Evolutionary conservation across 1,284 basidiomycete species (phyloP).

Genomic region (Dichomitus squalens): DNA sequence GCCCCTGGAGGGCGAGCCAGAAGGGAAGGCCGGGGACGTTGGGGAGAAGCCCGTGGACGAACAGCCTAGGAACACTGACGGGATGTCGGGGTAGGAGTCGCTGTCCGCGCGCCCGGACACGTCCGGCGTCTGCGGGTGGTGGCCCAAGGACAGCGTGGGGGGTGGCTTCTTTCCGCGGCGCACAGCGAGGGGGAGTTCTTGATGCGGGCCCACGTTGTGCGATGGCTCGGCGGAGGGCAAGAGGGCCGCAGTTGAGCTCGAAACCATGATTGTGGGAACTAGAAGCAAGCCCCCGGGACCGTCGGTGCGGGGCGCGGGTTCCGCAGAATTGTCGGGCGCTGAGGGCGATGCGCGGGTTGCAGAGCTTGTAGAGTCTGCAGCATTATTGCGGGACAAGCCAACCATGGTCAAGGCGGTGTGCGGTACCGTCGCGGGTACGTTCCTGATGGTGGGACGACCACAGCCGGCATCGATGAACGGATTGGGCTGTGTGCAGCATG

Average conservation of each 20-base stretch:
- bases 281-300: constrained; percentile 9
- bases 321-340: not conserved
- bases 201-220: constrained; percentile 24
- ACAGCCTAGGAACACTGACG: constrained; percentile 64
- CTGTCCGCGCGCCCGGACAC: constrained; percentile 9
- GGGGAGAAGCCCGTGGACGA: constrained; percentile 42
- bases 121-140: constrained; percentile 18
- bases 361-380: not conserved
- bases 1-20: constrained; percentile 24
- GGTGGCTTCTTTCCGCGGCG: constrained; percentile 55
- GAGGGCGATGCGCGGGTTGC: not conserved
- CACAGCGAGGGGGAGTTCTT: constrained; percentile 43
- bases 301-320: not conserved
- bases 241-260: constrained; percentile 50
- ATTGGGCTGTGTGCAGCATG: not conserved
- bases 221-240: constrained; percentile 48
- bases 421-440: not conserved
- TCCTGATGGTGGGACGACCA: not conserved
- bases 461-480: not conserved
- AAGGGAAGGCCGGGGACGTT: constrained; percentile 40
- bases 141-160: constrained; percentile 40
- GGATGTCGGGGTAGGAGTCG: constrained; percentile 57
- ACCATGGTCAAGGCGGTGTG: constrained; percentile 4
- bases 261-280: constrained; percentile 53
- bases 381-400: not conserved